Percentiles rank a stretch among this genome's conserved stretches.
Conservation (phyloP, 306 rosid genomes). For the Gleditsia sinensis region DNA sequence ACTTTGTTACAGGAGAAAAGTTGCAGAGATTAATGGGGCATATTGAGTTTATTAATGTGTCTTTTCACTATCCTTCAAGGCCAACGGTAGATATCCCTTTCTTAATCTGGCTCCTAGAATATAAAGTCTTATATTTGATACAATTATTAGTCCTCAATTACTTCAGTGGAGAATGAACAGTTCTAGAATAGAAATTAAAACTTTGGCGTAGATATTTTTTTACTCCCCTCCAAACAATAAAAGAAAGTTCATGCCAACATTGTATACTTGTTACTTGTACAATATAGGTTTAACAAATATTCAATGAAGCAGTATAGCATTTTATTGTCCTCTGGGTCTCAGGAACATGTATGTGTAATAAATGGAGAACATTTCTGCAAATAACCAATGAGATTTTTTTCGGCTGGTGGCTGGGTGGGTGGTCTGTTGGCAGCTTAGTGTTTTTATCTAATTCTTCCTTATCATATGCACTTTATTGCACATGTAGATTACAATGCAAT, state of each 20-base stretch:
- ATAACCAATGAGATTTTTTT: not conserved
- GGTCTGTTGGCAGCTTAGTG: not conserved
- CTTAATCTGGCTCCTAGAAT: constrained; percentile 19
- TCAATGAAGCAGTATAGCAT: constrained; percentile 12
- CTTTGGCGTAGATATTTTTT: constrained; percentile 5
- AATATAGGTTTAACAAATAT: not conserved
- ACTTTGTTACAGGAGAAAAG: constrained; percentile 62
- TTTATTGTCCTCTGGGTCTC: not conserved
- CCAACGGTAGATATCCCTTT: constrained; percentile 59
- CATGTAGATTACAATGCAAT: not conserved
- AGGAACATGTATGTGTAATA: constrained; percentile 4
- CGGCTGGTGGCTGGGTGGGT: not conserved
- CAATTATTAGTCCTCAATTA: not conserved
- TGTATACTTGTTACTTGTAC: not conserved
- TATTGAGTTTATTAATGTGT: constrained; percentile 70
- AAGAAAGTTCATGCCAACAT: not conserved
- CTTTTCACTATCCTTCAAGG: constrained; percentile 85
- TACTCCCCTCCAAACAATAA: not conserved
- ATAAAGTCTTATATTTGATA: constrained; percentile 20
- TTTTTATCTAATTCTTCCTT: not conserved
- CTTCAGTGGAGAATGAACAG: constrained; percentile 24
- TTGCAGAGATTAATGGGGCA: constrained; percentile 63
- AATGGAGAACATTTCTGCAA: not conserved
- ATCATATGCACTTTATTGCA: constrained; percentile 1
- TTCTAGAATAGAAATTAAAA: constrained; percentile 25